Conservation (phyloP, 2,329 filamentous ascomycete genomes). For the Apiospora phragmitis region DNA sequence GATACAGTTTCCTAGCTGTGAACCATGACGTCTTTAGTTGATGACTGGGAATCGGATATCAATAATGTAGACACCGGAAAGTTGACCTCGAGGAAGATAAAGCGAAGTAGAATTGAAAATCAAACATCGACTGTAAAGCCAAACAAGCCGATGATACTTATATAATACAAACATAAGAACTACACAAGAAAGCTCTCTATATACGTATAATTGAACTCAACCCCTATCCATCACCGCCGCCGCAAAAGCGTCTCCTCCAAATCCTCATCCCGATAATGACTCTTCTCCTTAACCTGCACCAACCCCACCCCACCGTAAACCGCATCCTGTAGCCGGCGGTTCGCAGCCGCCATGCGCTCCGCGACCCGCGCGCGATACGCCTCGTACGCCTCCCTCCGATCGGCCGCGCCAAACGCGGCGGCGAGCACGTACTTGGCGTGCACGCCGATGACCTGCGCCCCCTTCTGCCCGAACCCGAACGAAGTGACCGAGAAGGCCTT, state of each 20-base stretch:
- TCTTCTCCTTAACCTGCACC: conserved; percentile 13
- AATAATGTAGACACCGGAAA: too few species aligned
- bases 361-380: conserved; percentile 16
- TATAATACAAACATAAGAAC: too few species aligned
- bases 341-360: neutral
- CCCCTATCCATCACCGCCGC: neutral
- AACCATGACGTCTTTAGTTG: too few species aligned
- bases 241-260: conserved; percentile 2
- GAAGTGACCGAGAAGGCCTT: conserved; percentile 40
- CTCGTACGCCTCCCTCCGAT: conserved; percentile 20
- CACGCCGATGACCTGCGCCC: conserved; percentile 37
- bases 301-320: neutral
- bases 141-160: too few species aligned
- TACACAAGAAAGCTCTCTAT: neutral
- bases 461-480: conserved; percentile 48
- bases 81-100: too few species aligned
- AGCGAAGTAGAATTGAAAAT: too few species aligned
- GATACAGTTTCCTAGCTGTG: too few species aligned
- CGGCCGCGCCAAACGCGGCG: conserved; percentile 13
- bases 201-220: too few species aligned
- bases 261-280: neutral
- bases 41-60: too few species aligned
- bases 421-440: conserved; percentile 37
- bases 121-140: too few species aligned
- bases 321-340: neutral